Percentiles rank a stretch among this genome's conserved stretches.
Conservation (phyloP, 441 rosid species). For the Eutrema salsugineum region DNA sequence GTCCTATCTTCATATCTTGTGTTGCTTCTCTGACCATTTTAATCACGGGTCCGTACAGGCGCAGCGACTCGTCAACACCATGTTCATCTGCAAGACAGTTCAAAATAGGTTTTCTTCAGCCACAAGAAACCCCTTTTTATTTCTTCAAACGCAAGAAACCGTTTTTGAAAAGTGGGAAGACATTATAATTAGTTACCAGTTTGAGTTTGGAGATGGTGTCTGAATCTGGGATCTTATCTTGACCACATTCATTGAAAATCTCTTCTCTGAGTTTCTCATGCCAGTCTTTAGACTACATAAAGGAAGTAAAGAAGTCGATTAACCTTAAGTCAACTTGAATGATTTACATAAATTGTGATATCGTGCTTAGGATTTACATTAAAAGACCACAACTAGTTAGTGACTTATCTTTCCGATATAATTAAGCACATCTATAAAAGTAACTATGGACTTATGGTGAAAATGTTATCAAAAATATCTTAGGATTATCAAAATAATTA, state of each 20-base stretch:
- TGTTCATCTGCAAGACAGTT: slow-evolving; percentile 40
- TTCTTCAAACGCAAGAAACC: neutral
- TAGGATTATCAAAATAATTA: too few species aligned
- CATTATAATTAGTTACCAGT: too few species aligned
- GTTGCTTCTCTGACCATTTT: slow-evolving; percentile 29
- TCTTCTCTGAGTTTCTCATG: slow-evolving; percentile 53
- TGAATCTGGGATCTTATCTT: slow-evolving; percentile 32
- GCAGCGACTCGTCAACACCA: slow-evolving; percentile 60
- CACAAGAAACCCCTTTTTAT: neutral
- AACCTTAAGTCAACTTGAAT: too few species aligned
- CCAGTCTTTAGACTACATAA: too few species aligned
- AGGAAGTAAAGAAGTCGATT: too few species aligned
- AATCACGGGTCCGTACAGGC: slow-evolving; percentile 50
- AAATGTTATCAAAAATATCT: too few species aligned
- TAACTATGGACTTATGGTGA: too few species aligned
- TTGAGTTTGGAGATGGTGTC: slow-evolving; percentile 41
- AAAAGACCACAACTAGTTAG: neutral
- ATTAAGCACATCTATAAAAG: neutral
- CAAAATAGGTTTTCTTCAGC: neutral
- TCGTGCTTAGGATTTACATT: slow-evolving; percentile 19
- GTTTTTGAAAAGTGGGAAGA: too few species aligned
- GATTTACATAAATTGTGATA: too few species aligned
- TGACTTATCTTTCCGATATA: neutral
- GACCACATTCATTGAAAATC: slow-evolving; percentile 39
- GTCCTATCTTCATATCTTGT: slow-evolving; percentile 40